phyloP scores from a whole-genome alignment of 129 eudicot genomes.

The Lactuca sativa region DNA sequence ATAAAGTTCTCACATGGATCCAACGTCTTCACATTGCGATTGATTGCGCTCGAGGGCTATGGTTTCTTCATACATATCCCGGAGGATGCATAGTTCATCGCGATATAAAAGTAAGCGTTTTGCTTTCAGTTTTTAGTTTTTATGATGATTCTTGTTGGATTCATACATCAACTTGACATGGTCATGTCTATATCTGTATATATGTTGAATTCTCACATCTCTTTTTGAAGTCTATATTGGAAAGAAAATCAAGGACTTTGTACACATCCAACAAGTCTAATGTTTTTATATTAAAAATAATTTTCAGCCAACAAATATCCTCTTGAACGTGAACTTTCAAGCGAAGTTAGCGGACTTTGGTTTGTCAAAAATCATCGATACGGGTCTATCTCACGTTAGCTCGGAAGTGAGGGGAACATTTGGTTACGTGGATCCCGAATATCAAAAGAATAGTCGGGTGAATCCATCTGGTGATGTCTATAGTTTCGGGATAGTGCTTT shows the following conservation, averaged over 20 bases:
- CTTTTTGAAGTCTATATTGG: neutral
- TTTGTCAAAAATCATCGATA: constrained; percentile 61
- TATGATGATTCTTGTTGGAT: neutral
- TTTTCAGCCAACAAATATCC: constrained; percentile 79
- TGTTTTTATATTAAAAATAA: neutral
- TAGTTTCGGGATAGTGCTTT: constrained; percentile 75
- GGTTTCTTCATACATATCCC: constrained; percentile 79
- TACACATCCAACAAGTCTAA: neutral
- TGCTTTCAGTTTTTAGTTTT: neutral
- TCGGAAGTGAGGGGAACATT: constrained; percentile 90
- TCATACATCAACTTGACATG: neutral
- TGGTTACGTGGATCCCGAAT: constrained; percentile 89
- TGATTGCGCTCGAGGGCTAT: constrained; percentile 78
- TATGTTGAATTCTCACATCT: neutral
- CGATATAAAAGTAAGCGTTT: constrained; percentile 63
- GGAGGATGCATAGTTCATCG: constrained; percentile 85
- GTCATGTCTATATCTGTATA: neutral
- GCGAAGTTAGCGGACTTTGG: constrained; percentile 85
- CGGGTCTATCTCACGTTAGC: constrained; percentile 70
- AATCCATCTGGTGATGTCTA: constrained; percentile 77
- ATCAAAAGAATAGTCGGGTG: constrained; percentile 65
- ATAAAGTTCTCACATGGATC: constrained; percentile 60
- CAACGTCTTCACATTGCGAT: constrained; percentile 71
- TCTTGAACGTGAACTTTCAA: constrained; percentile 57
- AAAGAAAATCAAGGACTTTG: neutral